phyloP scores from a whole-genome alignment of 1,284 basidiomycete species.

The Dichomitus squalens region DNA sequence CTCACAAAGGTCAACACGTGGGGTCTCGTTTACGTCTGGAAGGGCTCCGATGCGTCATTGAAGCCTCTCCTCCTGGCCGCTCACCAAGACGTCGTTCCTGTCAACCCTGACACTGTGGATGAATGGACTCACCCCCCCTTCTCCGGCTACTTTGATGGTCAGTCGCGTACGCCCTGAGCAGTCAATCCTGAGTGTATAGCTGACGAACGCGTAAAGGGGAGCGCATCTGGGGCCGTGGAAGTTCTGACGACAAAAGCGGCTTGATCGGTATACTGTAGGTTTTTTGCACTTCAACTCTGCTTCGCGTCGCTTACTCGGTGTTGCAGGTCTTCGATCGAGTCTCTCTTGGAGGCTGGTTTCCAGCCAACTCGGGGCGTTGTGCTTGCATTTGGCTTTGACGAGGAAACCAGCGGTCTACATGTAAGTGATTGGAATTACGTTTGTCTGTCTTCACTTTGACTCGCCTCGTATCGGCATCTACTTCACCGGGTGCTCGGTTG shows the following conservation, averaged over 20 bases:
- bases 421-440: slow-evolving; percentile 30
- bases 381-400: slow-evolving; percentile 72
- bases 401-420: slow-evolving; percentile 58
- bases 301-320: neutral
- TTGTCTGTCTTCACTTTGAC: too few species aligned
- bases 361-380: slow-evolving; percentile 56
- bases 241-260: slow-evolving; percentile 63
- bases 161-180: neutral
- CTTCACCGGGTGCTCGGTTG: too few species aligned
- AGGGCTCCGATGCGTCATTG: slow-evolving; percentile 53
- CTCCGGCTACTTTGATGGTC: slow-evolving; percentile 41
- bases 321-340: slow-evolving; percentile 52
- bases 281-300: neutral
- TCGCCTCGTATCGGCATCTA: neutral
- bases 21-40: slow-evolving; percentile 66
- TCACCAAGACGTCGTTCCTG: slow-evolving; percentile 69
- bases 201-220: slow-evolving; percentile 34
- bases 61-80: slow-evolving; percentile 69
- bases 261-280: slow-evolving; percentile 58
- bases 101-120: slow-evolving; percentile 51
- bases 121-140: slow-evolving; percentile 49
- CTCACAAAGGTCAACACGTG: slow-evolving; percentile 65
- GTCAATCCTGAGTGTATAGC: neutral
- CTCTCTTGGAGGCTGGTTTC: slow-evolving; percentile 54
- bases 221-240: slow-evolving; percentile 66